Conservation (phyloP, 306 rosid genomes). For the Prunus davidiana region DNA sequence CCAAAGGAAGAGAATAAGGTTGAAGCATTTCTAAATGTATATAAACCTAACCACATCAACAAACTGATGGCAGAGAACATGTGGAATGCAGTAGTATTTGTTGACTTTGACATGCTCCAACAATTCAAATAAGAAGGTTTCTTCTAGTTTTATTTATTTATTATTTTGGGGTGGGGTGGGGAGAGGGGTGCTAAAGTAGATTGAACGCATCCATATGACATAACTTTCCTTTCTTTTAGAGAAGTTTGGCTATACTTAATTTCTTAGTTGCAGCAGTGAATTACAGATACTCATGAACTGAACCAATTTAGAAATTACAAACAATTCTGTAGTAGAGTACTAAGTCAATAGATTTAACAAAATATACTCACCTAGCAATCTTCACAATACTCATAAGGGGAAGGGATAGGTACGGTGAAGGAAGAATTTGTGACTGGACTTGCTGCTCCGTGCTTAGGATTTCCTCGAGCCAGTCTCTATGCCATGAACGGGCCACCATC, state of each 20-base stretch:
- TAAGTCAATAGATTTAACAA: not conserved
- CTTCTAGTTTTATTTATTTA: not conserved
- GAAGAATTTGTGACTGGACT: conserved; percentile 44
- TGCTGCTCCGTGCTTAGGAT: conserved; percentile 55
- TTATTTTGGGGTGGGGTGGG: not conserved
- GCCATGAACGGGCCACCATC: conserved; percentile 94
- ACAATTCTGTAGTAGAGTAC: not conserved
- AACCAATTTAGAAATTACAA: not conserved
- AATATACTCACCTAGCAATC: conserved; percentile 70
- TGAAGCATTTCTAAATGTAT: not conserved
- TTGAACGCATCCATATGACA: not conserved
- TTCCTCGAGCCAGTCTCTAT: conserved; percentile 78
- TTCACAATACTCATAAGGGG: conserved; percentile 89
- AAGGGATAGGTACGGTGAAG: conserved; percentile 75
- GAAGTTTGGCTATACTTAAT: not conserved
- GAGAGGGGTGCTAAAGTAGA: not conserved
- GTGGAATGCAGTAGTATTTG: not conserved
- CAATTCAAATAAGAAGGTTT: not conserved
- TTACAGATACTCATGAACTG: not conserved
- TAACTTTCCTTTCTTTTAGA: not conserved
- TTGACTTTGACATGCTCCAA: not conserved
- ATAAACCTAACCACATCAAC: conserved; percentile 11
- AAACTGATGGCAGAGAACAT: not conserved
- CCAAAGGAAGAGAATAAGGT: conserved; percentile 11
- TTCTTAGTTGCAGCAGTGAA: not conserved